phyloP scores from a whole-genome alignment of 257 asterid genomes.

The Lithospermum erythrorhizon region DNA sequence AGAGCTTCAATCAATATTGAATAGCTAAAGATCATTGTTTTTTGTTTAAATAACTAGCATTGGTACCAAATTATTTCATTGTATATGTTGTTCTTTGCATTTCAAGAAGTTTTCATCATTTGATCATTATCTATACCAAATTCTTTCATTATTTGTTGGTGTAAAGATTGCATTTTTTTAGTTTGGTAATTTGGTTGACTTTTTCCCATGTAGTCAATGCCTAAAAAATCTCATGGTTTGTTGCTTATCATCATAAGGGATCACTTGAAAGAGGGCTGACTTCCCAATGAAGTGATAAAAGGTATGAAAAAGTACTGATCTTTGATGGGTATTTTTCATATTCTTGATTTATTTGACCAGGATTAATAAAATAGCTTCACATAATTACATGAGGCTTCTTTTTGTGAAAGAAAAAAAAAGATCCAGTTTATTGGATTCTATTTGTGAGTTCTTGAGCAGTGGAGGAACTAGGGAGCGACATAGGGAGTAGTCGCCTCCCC shows the following conservation, averaged over 20 bases:
- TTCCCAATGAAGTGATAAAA: constrained; percentile 23
- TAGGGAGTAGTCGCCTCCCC: too few relatives aligned
- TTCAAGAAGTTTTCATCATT: constrained; percentile 5
- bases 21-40: not conserved
- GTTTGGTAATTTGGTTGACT: constrained; percentile 3
- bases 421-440: constrained; percentile 3
- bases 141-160: constrained; percentile 20
- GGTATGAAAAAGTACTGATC: constrained; percentile 35
- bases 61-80: constrained; percentile 17
- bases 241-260: constrained; percentile 34
- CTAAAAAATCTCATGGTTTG: constrained; percentile 15
- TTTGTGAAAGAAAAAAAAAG: too few relatives aligned
- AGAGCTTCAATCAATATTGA: constrained; percentile 47
- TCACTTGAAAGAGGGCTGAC: constrained; percentile 29
- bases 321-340: constrained; percentile 1
- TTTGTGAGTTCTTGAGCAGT: constrained; percentile 8
- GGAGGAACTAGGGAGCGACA: too few relatives aligned
- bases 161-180: constrained; percentile 12
- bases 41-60: too few relatives aligned
- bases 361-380: too few relatives aligned
- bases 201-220: constrained; percentile 12
- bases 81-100: constrained; percentile 23
- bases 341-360: constrained; percentile 10
- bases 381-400: too few relatives aligned
- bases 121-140: constrained; percentile 11